Percentiles rank a stretch among this genome's conserved stretches.
phyloP scores from a whole-genome alignment of 352 stramenopile genomes.

The Pythium rhizo-oryzae region DNA sequence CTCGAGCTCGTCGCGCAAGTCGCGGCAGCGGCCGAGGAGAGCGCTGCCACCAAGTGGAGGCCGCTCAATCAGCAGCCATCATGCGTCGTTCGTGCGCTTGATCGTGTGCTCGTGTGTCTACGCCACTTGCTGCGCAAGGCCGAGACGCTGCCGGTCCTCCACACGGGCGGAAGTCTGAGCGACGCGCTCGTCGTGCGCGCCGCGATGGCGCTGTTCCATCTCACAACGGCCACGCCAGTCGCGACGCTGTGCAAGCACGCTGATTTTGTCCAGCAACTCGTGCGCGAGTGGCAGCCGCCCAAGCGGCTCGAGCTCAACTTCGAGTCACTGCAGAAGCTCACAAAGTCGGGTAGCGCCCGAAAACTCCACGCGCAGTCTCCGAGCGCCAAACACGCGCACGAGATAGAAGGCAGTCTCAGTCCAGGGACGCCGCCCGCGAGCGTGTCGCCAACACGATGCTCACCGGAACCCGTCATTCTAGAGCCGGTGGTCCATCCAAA shows the following conservation, averaged over 20 bases:
- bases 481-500: slow-evolving; percentile 13
- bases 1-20: slow-evolving; percentile 33
- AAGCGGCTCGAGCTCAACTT: slow-evolving; percentile 75
- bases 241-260: slow-evolving; percentile 28
- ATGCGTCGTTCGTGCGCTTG: slow-evolving; percentile 54
- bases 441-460: not conserved
- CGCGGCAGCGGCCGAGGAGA: slow-evolving; percentile 12
- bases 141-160: slow-evolving; percentile 6
- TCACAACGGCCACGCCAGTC: slow-evolving; percentile 28
- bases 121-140: slow-evolving; percentile 40
- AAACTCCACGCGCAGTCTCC: slow-evolving; percentile 3
- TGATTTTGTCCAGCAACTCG: slow-evolving; percentile 50
- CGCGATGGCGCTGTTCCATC: slow-evolving; percentile 71
- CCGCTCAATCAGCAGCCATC: slow-evolving; percentile 58
- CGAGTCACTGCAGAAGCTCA: slow-evolving; percentile 62
- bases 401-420: not conserved
- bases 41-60: slow-evolving; percentile 32
- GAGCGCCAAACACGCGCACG: not conserved
- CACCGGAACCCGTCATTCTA: slow-evolving; percentile 2
- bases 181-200: slow-evolving; percentile 53
- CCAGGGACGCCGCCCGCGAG: not conserved
- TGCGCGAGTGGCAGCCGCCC: slow-evolving; percentile 58
- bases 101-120: slow-evolving; percentile 62
- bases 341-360: slow-evolving; percentile 17
- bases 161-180: slow-evolving; percentile 31